Base-by-base conservation (phyloP, 306 rosid species). In the Fragaria iinumae region DNA sequence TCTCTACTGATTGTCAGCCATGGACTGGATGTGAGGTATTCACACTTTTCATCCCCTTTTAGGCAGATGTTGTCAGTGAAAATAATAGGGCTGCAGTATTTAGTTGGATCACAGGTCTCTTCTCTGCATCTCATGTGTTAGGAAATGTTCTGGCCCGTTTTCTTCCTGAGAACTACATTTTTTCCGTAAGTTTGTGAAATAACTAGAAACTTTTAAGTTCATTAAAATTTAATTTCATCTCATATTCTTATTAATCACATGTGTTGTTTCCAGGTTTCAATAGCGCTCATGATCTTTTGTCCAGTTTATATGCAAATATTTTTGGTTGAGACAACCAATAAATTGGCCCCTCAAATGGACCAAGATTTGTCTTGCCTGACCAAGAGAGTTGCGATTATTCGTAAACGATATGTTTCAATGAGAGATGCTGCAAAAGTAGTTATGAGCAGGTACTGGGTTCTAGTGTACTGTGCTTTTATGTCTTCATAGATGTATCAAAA, bases 291-390 rank as follows among this genome's bases (percentile, higher is more conserved):
- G 83, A 86, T 77, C 67, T 79, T 85, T 63, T 82, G 91, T 78
- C 87, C 93, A 4, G 64, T 86, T 59, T 93, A 93, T 73, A 84
- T 93, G 89, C 82, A 88, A 79, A n/a, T 93, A 69, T 93, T 93
- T 87, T 80, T 90, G 50, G 79, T 41, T 10, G 96, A 90, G 78
- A 90, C 96, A 67, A n/a, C 9, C 43, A 67, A 41, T 86, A 49
- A 11, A 73, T 63, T 49, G 27, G 18, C 86, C 59, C 84, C 89
- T 0, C 76, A 16, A 62, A 73, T 53, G 25, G 75, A 85, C 59
- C 80, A 23, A 25, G 82, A 76, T 47, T 74, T 79, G 3, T 80
- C 86, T 67, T 85, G 78, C 60, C 87, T 88, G 69, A 32, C 86
- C 21, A 87, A 84, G 83, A 64, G 78, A 21, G 67, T 76, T 72